Base-by-base conservation (phyloP, 257 asterid genomes). In the Solanum stenotomum region DNA sequence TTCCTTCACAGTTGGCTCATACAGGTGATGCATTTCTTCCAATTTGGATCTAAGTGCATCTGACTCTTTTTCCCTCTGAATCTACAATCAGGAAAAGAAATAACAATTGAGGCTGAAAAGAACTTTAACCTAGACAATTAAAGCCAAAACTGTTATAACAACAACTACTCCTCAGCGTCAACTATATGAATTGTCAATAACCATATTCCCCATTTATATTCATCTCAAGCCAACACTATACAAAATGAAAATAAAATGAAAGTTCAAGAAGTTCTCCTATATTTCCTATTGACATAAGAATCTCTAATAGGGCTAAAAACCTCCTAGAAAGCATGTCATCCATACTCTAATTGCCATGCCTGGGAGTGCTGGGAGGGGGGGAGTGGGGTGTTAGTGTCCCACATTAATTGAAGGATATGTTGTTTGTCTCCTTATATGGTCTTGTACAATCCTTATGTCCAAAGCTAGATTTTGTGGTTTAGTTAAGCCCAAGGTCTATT, bases 11-110 rank as follows among this genome's bases (percentile, higher is more conserved):
- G 94, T 90, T 83, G 92, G 88, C 89, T 90, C 97, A 38, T 94
- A 93, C 90, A 94, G 90, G 91, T 92, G 93, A 86, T 89, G 92
- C 92, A 90, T 90, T 87, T 92, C 96, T 70, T 93, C 92, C 91
- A 95, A 90, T 86, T 89, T 91, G 77, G 61, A 91, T 81, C 74
- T 93, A 56, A 94, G 96, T 91, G 91, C 96, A 10, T 87, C 88
- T 14, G 88, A 84, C 92, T 95, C 98, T 82, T 92, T 89, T 87
- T 90, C 92, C 61, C 88, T 89, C 86, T 89, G 88, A 89, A 82
- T 87, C 98, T 93, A 78, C 42, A 91, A 79, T 87, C 83, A 8
- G 34, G 81, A 31, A 68, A 86, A 83, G 25, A 20, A 82, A 49
- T 40, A 74, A 77, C 67, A 78, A 86, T 42, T 85, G 75, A 8